These are phyloP conservation scores for Chaetoceros tenuissimus DNA, from an alignment of 108 stramenopile species.

Conservation along the genomic window DNA sequence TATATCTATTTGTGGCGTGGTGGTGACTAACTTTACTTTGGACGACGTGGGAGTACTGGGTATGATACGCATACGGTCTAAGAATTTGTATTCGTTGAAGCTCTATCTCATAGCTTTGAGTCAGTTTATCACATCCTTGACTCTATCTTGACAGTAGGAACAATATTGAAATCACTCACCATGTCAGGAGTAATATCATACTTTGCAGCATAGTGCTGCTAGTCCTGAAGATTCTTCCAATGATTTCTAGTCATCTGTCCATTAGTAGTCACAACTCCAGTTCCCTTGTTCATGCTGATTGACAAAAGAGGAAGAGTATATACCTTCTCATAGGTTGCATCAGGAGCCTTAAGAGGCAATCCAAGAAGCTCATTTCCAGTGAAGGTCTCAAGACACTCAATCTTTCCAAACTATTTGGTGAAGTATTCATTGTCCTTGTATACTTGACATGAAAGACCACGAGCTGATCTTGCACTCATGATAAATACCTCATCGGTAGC, in stretches of 20 bases:
- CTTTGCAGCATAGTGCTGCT: slow-evolving; percentile 92
- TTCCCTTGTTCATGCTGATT: slow-evolving; percentile 97
- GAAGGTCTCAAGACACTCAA: slow-evolving; percentile 73
- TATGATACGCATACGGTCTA: too few relatives aligned
- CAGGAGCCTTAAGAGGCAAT: slow-evolving; percentile 85
- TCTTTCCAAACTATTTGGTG: slow-evolving; percentile 79
- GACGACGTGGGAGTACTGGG: too few relatives aligned
- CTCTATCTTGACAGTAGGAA: slow-evolving; percentile 98
- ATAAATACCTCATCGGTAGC: slow-evolving; percentile 87
- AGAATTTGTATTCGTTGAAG: too few relatives aligned
- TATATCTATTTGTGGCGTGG: too few relatives aligned
- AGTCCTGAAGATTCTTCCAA: slow-evolving; percentile 88
- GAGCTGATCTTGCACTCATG: slow-evolving; percentile 84
- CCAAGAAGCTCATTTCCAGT: slow-evolving; percentile 90
- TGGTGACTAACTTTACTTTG: too few relatives aligned
- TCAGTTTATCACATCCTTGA: too few relatives aligned
- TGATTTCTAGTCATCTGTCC: slow-evolving; percentile 95
- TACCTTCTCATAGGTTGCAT: slow-evolving; percentile 89
- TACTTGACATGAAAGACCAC: slow-evolving; percentile 89
- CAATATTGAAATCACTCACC: slow-evolving; percentile 87
- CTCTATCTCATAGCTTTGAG: too few relatives aligned
- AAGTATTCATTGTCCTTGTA: slow-evolving; percentile 53
- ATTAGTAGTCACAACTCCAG: slow-evolving; percentile 98
- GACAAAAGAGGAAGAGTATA: slow-evolving; percentile 95
- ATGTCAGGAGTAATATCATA: slow-evolving; percentile 90